Evolutionary conservation across 352 stramenopile genomes (phyloP), one percentile per base, ranked within the genome.

Genomic region (Globisporangium ultimum): DNA sequence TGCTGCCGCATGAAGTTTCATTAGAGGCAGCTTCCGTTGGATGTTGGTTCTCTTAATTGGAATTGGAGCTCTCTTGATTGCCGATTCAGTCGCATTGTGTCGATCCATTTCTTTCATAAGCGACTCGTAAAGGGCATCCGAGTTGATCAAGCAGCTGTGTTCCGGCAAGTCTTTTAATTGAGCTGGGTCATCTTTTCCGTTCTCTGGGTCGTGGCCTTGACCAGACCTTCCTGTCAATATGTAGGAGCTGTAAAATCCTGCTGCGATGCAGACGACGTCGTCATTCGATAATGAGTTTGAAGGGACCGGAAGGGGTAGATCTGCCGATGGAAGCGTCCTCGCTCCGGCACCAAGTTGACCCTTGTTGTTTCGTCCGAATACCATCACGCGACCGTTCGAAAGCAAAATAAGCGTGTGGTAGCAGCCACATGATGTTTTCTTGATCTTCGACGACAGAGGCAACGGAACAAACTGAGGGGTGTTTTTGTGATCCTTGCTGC

Each of bases 291-390:
- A 68, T 9, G 84, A 80, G 58, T 89, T 91, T 0, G 80, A 87
- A 36, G 83, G 81, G 20, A 94, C 76, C 0, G 83, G 84, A 2
- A 96, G 68, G 2, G 87, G 87, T 2, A 96, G 55, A 38, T 96
- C 87, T 15, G 84, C 87, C 3, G 87, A 93, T 18, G 87, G 80
- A 7, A 96, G 58, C 9, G 87, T 93, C 48, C 84, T 75, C 10
- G 82, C 80, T 2, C 84, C 86, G 6, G 82, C 78, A 1, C 87
- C 84, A 17, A 94, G 80, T 32, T 96, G 87, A 0, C 87, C 84
- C 50, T 95, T 95, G 61, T 95, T 95, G 66, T 95, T 95, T 43
- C 87, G 77, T 6, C 87, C 84, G 70, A 95, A 95, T 0, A 92
- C 84, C 84, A 95, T 93, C 13, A 93, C 82, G 1, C 83, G 73